Percentiles rank a stretch among this genome's conserved stretches.
Conservation (phyloP, 352 stramenopile genomes). For the Phytopythium delawarense region DNA sequence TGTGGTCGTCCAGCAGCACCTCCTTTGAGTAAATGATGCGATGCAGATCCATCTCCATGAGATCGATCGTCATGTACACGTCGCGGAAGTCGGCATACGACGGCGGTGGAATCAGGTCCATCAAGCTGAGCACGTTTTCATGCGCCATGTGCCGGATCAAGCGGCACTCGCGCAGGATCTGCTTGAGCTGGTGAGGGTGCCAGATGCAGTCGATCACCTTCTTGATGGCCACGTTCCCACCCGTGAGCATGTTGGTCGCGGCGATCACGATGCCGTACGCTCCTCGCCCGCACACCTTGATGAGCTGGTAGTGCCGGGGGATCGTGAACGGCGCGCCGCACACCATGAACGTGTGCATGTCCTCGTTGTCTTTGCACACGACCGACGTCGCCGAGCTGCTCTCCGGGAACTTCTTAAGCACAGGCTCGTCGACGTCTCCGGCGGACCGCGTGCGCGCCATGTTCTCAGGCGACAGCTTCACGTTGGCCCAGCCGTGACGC, state of each 20-base stretch:
- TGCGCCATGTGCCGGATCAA: constrained; percentile 85
- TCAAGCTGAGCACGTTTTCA: constrained; percentile 81
- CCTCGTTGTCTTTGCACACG: constrained; percentile 79
- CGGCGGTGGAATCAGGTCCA: constrained; percentile 79
- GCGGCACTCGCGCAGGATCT: constrained; percentile 82
- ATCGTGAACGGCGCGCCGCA: constrained; percentile 87
- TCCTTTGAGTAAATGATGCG: constrained; percentile 93
- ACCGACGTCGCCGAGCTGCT: constrained; percentile 43
- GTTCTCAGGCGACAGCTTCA: constrained; percentile 70
- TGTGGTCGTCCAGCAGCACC: constrained; percentile 89
- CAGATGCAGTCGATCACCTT: constrained; percentile 91
- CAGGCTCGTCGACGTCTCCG: constrained; percentile 25
- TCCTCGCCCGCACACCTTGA: constrained; percentile 85
- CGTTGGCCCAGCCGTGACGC: constrained; percentile 73
- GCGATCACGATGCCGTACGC: constrained; percentile 90
- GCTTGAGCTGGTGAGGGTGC: constrained; percentile 87
- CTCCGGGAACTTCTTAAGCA: constrained; percentile 39
- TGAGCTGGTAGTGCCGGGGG: constrained; percentile 80
- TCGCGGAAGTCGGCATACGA: constrained; percentile 85
- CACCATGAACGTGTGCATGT: constrained; percentile 89
- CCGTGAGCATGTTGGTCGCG: constrained; percentile 71
- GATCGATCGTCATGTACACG: constrained; percentile 89
- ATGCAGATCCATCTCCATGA: constrained; percentile 93
- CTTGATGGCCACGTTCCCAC: constrained; percentile 89
- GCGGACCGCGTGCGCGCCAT: constrained; percentile 51